Base-by-base conservation (phyloP, 257 asterid genomes). In the Cynanchum wilfordii region DNA sequence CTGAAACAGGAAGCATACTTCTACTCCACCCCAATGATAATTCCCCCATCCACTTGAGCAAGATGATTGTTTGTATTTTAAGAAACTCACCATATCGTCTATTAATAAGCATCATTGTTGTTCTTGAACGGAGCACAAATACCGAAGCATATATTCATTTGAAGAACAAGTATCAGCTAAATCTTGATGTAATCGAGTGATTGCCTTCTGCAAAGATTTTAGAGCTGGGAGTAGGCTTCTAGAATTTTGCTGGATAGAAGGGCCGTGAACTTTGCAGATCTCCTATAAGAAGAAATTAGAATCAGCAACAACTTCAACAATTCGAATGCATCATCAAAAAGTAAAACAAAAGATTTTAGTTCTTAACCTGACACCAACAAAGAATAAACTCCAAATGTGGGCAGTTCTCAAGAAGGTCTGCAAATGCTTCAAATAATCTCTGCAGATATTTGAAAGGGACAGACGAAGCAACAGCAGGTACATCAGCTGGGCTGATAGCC, bases 361-460 rank as follows among this genome's bases (percentile, higher is more conserved):
- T 62, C 17, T 64, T 77, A 72, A 93, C 98, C 97, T 91, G 96
- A 81, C 92, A 92, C 99, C 99, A 95, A 60, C 80, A 78, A 73
- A 95, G 96, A 79, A 90, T 74, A 78, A 91, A 95, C 86, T 95
- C 99, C 84, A 95, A 74, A 84, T 90, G 97, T 1, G 95, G 98
- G 79, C 86, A 83, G 77, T 82, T 90, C 77, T 95, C 99, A 68
- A 90, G 80, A 79, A 95, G 96, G 80, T 89, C 96, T 12, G 96
- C 88, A 36, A 95, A 87, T 62, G 96, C 96, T 83, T 88, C 95
- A 10, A 95, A 81, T 72, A 95, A 77, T 86, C 99, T 90, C 86
- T 85, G 93, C 80, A 95, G 72, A 79, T 91, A 92, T 84, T 82
- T 95, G 58, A 81, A 70, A 66, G 99, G 98, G 67, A 95, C 87